Evolutionary conservation across 345 rosid species (phyloP).

Genomic region (Eucalyptus tenuipes): DNA sequence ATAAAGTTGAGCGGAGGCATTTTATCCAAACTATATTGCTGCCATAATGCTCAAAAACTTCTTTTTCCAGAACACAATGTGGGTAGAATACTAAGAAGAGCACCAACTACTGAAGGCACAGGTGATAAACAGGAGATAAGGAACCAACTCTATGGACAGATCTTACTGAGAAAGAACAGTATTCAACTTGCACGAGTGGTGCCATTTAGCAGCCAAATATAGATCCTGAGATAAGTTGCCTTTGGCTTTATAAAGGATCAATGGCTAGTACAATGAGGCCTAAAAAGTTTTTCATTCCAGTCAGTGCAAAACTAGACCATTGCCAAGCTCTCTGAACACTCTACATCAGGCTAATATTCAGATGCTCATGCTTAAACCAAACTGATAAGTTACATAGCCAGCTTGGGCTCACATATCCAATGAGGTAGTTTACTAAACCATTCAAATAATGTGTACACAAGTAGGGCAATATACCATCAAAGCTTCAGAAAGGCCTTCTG

Average conservation of each 20-base stretch:
- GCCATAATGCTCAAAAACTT: neutral
- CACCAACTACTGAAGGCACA: neutral
- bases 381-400: neutral
- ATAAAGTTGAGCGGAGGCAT: neutral
- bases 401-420: neutral
- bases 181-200: neutral
- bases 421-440: neutral
- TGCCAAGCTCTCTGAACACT: neutral
- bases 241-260: neutral
- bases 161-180: neutral
- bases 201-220: neutral
- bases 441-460: neutral
- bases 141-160: neutral
- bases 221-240: neutral
- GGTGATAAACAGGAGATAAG: neutral
- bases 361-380: neutral
- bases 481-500: constrained; percentile 97
- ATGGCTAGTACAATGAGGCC: neutral
- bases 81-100: neutral
- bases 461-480: constrained; percentile 44
- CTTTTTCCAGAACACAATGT: neutral
- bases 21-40: neutral
- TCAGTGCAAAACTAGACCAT: neutral
- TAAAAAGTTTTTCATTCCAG: neutral
- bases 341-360: neutral